Evolutionary conservation across 768 basidiomycete genomes (phyloP).

Genomic region (Calocybe cyanea): DNA sequence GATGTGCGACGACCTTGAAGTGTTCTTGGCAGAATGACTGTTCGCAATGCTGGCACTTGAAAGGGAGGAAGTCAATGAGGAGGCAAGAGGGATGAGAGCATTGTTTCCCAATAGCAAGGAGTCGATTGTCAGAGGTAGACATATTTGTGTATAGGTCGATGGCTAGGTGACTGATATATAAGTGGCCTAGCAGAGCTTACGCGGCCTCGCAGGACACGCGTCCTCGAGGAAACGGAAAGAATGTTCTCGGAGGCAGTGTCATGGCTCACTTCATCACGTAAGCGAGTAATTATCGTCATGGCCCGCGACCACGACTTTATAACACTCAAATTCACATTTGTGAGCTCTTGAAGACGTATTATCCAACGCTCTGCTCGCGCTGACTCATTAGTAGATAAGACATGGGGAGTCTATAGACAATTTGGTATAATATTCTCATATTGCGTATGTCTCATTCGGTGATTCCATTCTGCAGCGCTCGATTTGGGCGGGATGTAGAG

Average conservation of each 20-base stretch:
- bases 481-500: slow-evolving; percentile 75
- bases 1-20: slow-evolving; percentile 65
- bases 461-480: slow-evolving; percentile 18
- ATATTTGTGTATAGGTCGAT: slow-evolving; percentile 10
- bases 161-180: slow-evolving; percentile 3
- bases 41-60: slow-evolving; percentile 81
- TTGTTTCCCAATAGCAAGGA: slow-evolving; percentile 67
- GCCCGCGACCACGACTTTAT: too few relatives aligned
- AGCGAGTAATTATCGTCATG: too few relatives aligned
- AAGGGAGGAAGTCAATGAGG: slow-evolving; percentile 80
- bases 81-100: slow-evolving; percentile 65
- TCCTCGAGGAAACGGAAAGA: too few relatives aligned
- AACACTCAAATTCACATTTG: slow-evolving; percentile 42
- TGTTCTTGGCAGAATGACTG: slow-evolving; percentile 75
- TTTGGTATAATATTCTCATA: slow-evolving; percentile 32
- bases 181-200: slow-evolving; percentile 16
- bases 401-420: slow-evolving; percentile 82
- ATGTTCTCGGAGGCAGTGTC: too few relatives aligned
- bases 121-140: slow-evolving; percentile 39
- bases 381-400: slow-evolving; percentile 43
- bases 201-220: slow-evolving; percentile 18
- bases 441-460: neutral
- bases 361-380: neutral
- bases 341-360: slow-evolving; percentile 18
- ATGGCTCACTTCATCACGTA: too few relatives aligned